Evolutionary conservation across 495 filamentous ascomycete species (phyloP).

Genomic region (Aspergillus heteromorphus): DNA sequence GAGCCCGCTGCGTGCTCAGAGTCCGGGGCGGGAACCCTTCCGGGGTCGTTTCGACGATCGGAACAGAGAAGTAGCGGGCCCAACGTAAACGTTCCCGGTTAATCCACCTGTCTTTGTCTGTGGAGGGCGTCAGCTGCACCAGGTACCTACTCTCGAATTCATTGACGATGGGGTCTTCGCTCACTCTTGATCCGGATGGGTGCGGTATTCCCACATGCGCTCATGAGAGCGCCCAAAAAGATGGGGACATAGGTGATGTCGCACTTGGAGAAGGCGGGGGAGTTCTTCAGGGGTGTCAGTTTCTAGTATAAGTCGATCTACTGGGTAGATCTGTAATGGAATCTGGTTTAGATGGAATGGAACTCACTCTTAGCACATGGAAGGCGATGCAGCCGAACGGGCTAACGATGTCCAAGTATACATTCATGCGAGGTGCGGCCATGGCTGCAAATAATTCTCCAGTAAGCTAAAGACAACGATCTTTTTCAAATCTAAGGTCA

Average conservation of each 20-base stretch:
- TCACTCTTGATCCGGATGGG: constrained; percentile 66
- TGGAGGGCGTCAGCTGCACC: constrained; percentile 1
- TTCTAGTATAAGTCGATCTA: not conserved
- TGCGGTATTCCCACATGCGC: constrained; percentile 55
- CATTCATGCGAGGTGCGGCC: constrained; percentile 53
- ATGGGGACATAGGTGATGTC: constrained; percentile 62
- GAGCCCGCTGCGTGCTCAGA: constrained; percentile 44
- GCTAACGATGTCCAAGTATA: constrained; percentile 65
- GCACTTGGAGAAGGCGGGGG: constrained; percentile 53
- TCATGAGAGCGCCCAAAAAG: constrained; percentile 65
- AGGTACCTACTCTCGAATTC: not conserved
- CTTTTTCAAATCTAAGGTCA: not conserved
- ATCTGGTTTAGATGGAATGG: not conserved
- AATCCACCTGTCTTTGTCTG: constrained; percentile 68
- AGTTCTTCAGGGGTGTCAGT: constrained; percentile 41
- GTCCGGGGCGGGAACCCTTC: constrained; percentile 58
- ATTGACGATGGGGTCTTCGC: constrained; percentile 10
- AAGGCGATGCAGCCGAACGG: constrained; percentile 69
- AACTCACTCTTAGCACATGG: constrained; percentile 53
- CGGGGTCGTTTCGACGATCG: constrained; percentile 46
- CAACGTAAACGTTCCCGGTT: constrained; percentile 55
- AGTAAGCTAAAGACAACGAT: too few species aligned
- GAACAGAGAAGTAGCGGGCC: constrained; percentile 53
- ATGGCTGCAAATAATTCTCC: constrained; percentile 21
- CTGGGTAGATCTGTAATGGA: not conserved